A percentile compares a stretch with the other conserved stretches of the same genome.
These are phyloP conservation scores for Penicillium bialowiezense DNA, from an alignment of 495 filamentous ascomycete genomes.

Conservation along the genomic window DNA sequence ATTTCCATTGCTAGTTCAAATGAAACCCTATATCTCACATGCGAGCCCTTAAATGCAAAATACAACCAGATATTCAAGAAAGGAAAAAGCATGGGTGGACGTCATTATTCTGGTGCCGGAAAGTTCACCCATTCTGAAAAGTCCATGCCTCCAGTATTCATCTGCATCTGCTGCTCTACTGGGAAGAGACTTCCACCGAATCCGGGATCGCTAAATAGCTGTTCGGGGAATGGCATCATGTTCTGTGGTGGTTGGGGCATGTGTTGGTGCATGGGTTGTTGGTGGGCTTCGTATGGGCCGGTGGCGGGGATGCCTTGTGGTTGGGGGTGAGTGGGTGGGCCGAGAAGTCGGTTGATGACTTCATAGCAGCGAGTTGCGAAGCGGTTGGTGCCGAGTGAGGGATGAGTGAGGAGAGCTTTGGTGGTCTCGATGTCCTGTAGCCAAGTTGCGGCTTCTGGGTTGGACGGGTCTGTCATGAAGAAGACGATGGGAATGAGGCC, in stretches of 20 bases:
- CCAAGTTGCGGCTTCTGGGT: slow-evolving; percentile 42
- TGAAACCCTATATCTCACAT: background rate
- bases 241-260: slow-evolving; percentile 15
- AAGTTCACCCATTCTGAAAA: slow-evolving; percentile 49
- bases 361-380: slow-evolving; percentile 43
- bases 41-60: slow-evolving; percentile 3
- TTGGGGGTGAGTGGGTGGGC: slow-evolving; percentile 26
- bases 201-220: slow-evolving; percentile 36
- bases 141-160: slow-evolving; percentile 37
- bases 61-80: background rate
- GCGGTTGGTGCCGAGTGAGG: slow-evolving; percentile 40
- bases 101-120: slow-evolving; percentile 25
- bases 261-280: slow-evolving; percentile 10
- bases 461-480: slow-evolving; percentile 47
- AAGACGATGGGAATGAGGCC: slow-evolving; percentile 49
- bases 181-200: slow-evolving; percentile 39
- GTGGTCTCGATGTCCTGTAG: slow-evolving; percentile 47
- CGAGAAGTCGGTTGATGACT: slow-evolving; percentile 43
- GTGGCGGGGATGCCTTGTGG: background rate
- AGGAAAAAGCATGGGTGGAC: too few relatives aligned
- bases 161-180: slow-evolving; percentile 33
- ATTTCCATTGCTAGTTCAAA: background rate
- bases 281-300: slow-evolving; percentile 7
- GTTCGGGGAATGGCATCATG: slow-evolving; percentile 42
- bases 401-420: slow-evolving; percentile 42